Percentiles rank a stretch among this genome's conserved stretches.
Conservation (phyloP, 2,329 filamentous ascomycete genomes). For the Davidsoniella australis region DNA sequence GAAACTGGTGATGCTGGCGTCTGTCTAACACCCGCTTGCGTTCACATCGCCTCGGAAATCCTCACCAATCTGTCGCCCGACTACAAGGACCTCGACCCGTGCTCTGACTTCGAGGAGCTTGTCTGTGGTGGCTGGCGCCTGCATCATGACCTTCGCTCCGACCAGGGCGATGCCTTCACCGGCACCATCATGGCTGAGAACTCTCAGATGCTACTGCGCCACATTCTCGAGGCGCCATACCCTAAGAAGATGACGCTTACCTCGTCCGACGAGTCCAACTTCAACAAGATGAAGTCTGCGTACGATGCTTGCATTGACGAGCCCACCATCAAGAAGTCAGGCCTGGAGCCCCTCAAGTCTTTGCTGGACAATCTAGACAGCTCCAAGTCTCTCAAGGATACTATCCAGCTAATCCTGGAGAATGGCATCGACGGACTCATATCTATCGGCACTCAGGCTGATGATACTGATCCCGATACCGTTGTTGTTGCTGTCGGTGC, state of each 20-base stretch:
- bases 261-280: conserved; percentile 41
- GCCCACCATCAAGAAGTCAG: conserved; percentile 34
- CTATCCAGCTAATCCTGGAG: conserved; percentile 29
- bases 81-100: conserved; percentile 47
- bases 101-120: conserved; percentile 49
- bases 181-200: conserved; percentile 44
- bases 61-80: conserved; percentile 20
- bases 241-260: conserved; percentile 19
- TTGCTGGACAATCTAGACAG: conserved; percentile 34
- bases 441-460: conserved; percentile 22
- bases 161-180: conserved; percentile 43
- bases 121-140: conserved; percentile 51
- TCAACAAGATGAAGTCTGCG: conserved; percentile 44
- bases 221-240: conserved; percentile 44
- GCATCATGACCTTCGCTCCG: conserved; percentile 45
- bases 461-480: conserved; percentile 25
- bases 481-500: conserved; percentile 25
- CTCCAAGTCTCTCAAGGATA: conserved; percentile 20
- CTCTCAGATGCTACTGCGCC: conserved; percentile 39
- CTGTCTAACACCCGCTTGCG: conserved; percentile 18
- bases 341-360: conserved; percentile 36
- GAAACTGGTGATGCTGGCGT: conserved; percentile 5
- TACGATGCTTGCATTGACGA: conserved; percentile 53
- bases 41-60: conserved; percentile 20
- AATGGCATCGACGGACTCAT: conserved; percentile 27